Evolutionary conservation across 768 basidiomycete genomes (phyloP).

Genomic region (Coprinopsis sp.): DNA sequence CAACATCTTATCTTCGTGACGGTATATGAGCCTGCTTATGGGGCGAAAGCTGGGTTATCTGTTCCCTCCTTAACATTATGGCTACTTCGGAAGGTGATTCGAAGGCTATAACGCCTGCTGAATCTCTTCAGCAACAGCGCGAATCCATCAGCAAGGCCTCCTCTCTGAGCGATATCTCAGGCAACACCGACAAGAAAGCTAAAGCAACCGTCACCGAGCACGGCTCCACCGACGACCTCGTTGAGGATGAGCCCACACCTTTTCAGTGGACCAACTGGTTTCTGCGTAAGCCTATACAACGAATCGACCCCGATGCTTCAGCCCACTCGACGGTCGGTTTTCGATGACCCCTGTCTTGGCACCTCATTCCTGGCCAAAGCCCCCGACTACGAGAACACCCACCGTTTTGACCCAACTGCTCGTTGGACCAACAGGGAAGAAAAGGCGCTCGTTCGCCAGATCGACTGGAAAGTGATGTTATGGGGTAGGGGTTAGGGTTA

Average conservation of each 20-base stretch:
- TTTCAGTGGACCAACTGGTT: slow-evolving; percentile 32
- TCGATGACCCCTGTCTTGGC: slow-evolving; percentile 45
- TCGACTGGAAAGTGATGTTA: slow-evolving; percentile 60
- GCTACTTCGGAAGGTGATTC: background rate
- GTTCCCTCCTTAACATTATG: no score
- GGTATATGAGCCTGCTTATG: no score
- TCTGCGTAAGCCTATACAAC: slow-evolving; percentile 22
- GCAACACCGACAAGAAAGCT: background rate
- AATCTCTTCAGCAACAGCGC: background rate
- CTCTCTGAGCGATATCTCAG: background rate
- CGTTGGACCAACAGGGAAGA: slow-evolving; percentile 62
- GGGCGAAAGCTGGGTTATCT: no score
- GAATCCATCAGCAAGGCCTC: slow-evolving; percentile 3
- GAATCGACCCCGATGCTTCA: slow-evolving; percentile 31
- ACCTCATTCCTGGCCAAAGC: slow-evolving; percentile 44
- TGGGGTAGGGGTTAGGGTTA: slow-evolving; percentile 29
- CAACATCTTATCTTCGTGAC: no score
- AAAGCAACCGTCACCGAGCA: background rate
- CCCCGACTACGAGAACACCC: slow-evolving; percentile 50
- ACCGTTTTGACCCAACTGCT: slow-evolving; percentile 51
- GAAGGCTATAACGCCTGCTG: background rate
- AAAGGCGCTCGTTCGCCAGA: slow-evolving; percentile 44
- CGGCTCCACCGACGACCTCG: slow-evolving; percentile 22
- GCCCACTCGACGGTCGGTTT: slow-evolving; percentile 50
- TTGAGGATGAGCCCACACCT: slow-evolving; percentile 32